phyloP scores from a whole-genome alignment of 257 asterid species.

The Catharanthus roseus region DNA sequence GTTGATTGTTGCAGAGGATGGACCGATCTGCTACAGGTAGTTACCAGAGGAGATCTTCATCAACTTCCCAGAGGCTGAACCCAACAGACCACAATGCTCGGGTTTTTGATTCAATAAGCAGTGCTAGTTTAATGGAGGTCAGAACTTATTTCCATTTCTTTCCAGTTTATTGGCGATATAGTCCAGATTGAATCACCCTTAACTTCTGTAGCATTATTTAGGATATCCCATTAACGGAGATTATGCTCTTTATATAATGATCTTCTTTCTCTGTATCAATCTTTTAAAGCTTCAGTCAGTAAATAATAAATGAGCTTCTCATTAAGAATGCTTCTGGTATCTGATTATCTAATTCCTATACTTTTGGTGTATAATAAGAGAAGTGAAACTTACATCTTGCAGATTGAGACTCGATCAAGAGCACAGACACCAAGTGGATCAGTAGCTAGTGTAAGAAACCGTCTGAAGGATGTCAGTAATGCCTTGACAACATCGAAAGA shows the following conservation, averaged over 20 bases:
- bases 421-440: conserved; percentile 56
- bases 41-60: conserved; percentile 51
- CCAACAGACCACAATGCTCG: conserved; percentile 37
- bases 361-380: neutral
- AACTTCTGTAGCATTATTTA: too few species aligned
- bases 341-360: neutral
- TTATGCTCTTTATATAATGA: neutral
- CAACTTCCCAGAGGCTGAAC: conserved; percentile 52
- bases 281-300: neutral
- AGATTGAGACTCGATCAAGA: conserved; percentile 79
- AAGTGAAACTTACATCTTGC: conserved; percentile 19
- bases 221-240: too few species aligned
- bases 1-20: conserved; percentile 49
- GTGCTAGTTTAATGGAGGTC: conserved; percentile 87
- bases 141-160: neutral
- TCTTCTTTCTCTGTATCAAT: neutral
- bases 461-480: conserved; percentile 73
- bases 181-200: neutral
- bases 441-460: conserved; percentile 35
- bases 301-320: neutral
- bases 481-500: conserved; percentile 91
- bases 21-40: conserved; percentile 63
- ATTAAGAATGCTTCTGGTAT: neutral
- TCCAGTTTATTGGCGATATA: neutral
- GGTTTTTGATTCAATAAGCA: conserved; percentile 60